Evolutionary conservation across 495 filamentous ascomycete genomes (phyloP).

Genomic region (Talaromyces adpressus): DNA sequence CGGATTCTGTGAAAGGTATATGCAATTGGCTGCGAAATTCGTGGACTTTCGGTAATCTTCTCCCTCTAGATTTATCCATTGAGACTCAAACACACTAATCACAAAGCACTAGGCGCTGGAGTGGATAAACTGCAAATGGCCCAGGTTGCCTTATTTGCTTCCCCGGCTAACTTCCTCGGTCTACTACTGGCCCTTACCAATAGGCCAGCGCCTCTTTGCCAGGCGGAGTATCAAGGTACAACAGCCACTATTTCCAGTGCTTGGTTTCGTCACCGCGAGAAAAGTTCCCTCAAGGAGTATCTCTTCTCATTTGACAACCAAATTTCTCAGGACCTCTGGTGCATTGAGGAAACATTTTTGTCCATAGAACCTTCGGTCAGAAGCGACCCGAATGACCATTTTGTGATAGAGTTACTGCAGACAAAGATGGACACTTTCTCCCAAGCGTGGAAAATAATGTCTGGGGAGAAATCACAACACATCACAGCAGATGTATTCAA

Average conservation of each 20-base stretch:
- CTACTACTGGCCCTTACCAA: constrained; percentile 37
- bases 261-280: constrained; percentile 32
- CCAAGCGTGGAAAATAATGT: constrained; percentile 36
- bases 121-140: constrained; percentile 34
- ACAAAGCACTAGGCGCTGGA: constrained; percentile 19
- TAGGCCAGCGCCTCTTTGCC: constrained; percentile 19
- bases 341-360: constrained; percentile 13
- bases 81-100: constrained; percentile 12
- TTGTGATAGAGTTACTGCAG: constrained; percentile 39
- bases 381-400: constrained; percentile 31
- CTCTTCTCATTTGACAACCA: constrained; percentile 23
- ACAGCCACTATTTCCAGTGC: constrained; percentile 22
- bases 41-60: constrained; percentile 63
- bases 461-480: constrained; percentile 32
- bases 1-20: constrained; percentile 59
- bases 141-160: constrained; percentile 33
- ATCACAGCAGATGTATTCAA: constrained; percentile 40
- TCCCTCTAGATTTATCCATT: neutral
- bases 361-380: constrained; percentile 18
- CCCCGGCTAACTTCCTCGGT: constrained; percentile 30
- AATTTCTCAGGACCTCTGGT: constrained; percentile 24
- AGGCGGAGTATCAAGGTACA: constrained; percentile 17
- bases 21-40: constrained; percentile 72
- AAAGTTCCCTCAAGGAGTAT: constrained; percentile 28
- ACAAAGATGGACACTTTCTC: constrained; percentile 36